phyloP scores from a whole-genome alignment of 257 asterid genomes.

The Ocimum tenuiflorum region DNA sequence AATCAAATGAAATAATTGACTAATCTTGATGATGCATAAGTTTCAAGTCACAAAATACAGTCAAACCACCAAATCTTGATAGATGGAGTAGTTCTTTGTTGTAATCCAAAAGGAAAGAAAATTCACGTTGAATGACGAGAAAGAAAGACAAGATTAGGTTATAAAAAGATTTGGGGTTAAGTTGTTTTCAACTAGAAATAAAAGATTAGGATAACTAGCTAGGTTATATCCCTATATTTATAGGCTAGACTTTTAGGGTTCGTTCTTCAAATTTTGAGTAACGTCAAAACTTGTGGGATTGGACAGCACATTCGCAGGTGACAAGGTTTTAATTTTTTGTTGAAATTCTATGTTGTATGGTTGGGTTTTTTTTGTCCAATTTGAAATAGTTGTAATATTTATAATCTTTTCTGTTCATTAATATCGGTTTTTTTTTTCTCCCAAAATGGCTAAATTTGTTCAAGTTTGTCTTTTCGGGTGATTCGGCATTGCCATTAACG shows the following conservation, averaged over 20 bases:
- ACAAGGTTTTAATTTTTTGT: not conserved
- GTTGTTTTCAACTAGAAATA: not conserved
- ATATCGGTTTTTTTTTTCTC: too few species aligned
- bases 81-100: not conserved
- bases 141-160: slow-evolving; percentile 10
- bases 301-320: not conserved
- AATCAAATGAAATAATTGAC: too few species aligned
- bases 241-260: slow-evolving; percentile 12
- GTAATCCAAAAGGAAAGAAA: slow-evolving; percentile 9
- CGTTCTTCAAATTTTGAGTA: not conserved
- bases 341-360: not conserved
- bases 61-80: not conserved
- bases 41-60: not conserved
- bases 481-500: too few species aligned
- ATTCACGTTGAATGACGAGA: slow-evolving; percentile 6
- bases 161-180: slow-evolving; percentile 7
- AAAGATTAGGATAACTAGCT: not conserved
- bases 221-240: not conserved
- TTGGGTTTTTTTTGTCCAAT: too few species aligned
- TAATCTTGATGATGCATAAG: not conserved
- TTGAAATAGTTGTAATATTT: too few species aligned
- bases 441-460: too few species aligned
- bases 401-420: too few species aligned
- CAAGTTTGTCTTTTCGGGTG: too few species aligned
- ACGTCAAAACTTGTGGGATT: slow-evolving; percentile 8